Percentiles rank a stretch among this genome's conserved stretches.
phyloP scores from a whole-genome alignment of 768 basidiomycete genomes.

The Pluteus cervinus region DNA sequence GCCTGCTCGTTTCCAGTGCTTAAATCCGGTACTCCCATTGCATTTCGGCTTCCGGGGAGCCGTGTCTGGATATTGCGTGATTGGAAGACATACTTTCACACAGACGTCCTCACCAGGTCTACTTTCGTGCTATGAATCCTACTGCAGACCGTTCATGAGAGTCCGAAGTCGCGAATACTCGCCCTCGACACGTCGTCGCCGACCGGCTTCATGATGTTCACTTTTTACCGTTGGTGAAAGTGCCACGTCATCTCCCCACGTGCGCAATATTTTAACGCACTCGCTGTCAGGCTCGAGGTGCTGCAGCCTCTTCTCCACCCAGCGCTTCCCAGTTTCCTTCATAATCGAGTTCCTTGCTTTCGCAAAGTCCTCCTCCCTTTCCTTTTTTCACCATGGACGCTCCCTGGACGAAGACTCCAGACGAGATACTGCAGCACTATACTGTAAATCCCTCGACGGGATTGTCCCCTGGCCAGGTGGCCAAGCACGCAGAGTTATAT shows the following conservation, averaged over 20 bases:
- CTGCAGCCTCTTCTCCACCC: background rate
- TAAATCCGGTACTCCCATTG: too few relatives aligned
- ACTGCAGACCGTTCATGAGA: too few relatives aligned
- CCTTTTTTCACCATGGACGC: conserved; percentile 44
- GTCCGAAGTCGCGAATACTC: too few relatives aligned
- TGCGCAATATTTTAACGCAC: conserved; percentile 11
- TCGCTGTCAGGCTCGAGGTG: background rate
- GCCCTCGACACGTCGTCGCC: too few relatives aligned
- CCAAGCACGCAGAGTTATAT: conserved; percentile 70
- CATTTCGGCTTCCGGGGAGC: too few relatives aligned
- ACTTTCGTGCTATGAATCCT: too few relatives aligned
- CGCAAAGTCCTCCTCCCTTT: conserved; percentile 13
- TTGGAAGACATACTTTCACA: too few relatives aligned
- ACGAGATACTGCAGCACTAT: conserved; percentile 70
- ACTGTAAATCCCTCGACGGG: conserved; percentile 57
- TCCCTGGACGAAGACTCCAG: conserved; percentile 73
- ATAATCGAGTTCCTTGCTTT: conserved; percentile 8
- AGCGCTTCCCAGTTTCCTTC: conserved; percentile 12
- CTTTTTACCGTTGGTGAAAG: too few relatives aligned
- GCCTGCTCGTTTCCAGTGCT: too few relatives aligned
- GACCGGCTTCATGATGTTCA: too few relatives aligned
- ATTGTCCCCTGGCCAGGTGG: conserved; percentile 59
- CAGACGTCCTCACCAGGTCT: too few relatives aligned
- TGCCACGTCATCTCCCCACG: conserved; percentile 40
- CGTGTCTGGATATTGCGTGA: too few relatives aligned